Evolutionary conservation across 495 filamentous ascomycete genomes (phyloP).

Genomic region (Annulohypoxylon nitens): DNA sequence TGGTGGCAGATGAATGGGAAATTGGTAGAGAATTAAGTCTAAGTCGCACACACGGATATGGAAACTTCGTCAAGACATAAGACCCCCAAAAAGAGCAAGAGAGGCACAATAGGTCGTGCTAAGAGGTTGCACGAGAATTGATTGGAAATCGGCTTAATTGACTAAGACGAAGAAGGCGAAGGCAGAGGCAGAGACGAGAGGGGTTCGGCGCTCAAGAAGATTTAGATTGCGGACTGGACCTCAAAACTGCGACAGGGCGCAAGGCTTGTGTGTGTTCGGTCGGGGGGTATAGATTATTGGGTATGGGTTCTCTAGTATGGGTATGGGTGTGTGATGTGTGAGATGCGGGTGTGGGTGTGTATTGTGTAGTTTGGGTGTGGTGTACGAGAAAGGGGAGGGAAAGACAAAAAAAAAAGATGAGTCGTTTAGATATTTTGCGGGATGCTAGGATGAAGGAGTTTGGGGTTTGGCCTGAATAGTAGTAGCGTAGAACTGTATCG

Average conservation of each 20-base stretch:
- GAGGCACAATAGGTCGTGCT: constrained; percentile 27
- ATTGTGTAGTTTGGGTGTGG: background rate
- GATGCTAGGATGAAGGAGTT: constrained; percentile 11
- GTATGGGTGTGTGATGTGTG: background rate
- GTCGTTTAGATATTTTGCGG: constrained; percentile 28
- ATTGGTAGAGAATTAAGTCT: constrained; percentile 31
- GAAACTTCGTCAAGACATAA: constrained; percentile 40
- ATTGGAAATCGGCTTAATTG: constrained; percentile 38
- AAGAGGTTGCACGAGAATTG: constrained; percentile 43
- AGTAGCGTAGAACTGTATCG: background rate
- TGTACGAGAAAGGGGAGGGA: constrained; percentile 25
- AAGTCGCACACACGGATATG: constrained; percentile 44
- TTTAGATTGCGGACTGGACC: constrained; percentile 13
- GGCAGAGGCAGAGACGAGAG: constrained; percentile 16
- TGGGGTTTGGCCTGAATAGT: background rate
- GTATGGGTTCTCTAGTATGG: constrained; percentile 1
- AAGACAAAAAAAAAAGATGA: background rate
- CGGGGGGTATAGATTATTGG: constrained; percentile 1
- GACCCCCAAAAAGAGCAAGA: constrained; percentile 22
- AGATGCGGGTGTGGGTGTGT: constrained; percentile 5
- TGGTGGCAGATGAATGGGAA: background rate
- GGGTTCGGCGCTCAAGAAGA: constrained; percentile 40
- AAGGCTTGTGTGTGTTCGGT: constrained; percentile 25
- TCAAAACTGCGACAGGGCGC: constrained; percentile 41
- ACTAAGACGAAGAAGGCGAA: constrained; percentile 41